Evolutionary conservation across 176 grass and related monocot species (phyloP), one percentile per base, ranked within the genome.

Genomic region (Cocos nucifera): DNA sequence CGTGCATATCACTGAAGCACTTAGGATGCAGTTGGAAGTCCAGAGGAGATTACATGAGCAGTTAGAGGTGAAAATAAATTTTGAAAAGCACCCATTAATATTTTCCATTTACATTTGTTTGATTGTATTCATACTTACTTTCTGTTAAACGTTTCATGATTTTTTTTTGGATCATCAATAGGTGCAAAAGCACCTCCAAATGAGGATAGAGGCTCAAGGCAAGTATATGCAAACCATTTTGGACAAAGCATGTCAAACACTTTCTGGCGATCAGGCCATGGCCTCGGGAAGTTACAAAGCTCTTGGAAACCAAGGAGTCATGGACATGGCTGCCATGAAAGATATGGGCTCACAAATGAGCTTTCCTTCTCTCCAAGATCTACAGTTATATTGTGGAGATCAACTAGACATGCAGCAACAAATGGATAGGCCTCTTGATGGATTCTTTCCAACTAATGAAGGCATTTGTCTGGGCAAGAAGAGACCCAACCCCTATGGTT

Each of bases 151-250:
- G 1, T 9, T 12, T 44, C 35, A 44, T 44, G 35, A 44, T 14
- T 44, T 44, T 44, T 44, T 44, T 44, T 44, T 44, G 35, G 35
- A 44, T 44, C 8, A 44, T 44, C 8, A 12, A 58, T 49, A 95
- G 89, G 89, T 95, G 72, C 89, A 98, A 51, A 93, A 89, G 73
- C 88, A 89, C 50, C 85, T 98, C 18, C 94, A 98, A 57, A 98
- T 98, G 74, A 86, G 94, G 85, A 89, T 98, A 19, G 94, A 98
- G 58, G 88, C 94, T 30, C 88, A 98, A 80, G 88, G 88, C 0
- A 98, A 84, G 71, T 98, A 98, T 76, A 98, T 98, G 94, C 88
- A 98, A 55, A 86, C 84, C 25, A 98, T 98, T 67, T 69, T 98
- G 54, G 82, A 98, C 79, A 92, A 92, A 86, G 94, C 94, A 9